Evolutionary conservation across 1,284 basidiomycete species (phyloP), one percentile per base, ranked within the genome.

Genomic region (Pisolithus thermaeus): DNA sequence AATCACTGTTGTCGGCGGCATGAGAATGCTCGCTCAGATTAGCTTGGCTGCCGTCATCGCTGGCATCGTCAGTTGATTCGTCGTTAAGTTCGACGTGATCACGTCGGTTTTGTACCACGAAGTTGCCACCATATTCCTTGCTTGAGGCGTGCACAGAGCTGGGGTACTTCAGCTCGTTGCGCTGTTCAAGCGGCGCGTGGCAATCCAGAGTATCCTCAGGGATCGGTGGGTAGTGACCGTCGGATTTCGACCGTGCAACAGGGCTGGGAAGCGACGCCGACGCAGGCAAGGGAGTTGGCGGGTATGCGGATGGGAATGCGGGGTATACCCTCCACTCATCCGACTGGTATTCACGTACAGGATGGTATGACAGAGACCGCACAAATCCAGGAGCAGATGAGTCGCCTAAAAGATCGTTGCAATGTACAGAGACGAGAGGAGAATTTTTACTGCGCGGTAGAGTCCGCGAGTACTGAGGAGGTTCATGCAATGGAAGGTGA

Each of bases 161-260:
- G 74, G 79, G 76, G 75, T 77, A 75, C 66, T 67, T 63, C 45
- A 73, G 75, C 75, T 79, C 76, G 76, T 73, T 78, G 67, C 71
- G 76, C 63, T 70, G 76, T 78, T 73, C 75, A 82, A 84, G 81
- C 83, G 76, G 81, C 78, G 64, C 64, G 52, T 60, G 64, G 78
- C 76, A 78, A 77, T 68, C 81, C 83, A 77, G 60, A 6, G 63
- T 11, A 46, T 56, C 36, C 46, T 46, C 44, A 7, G 59, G 50
- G 38, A 54, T 20, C 52, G 58, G 56, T 54, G 56, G 52, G 37
- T 52, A 54, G 52, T 52, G 47, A 53, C 46, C 44, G 28, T 58
- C 41, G 27, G 51, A 51, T 32, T 46, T 49, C 25, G 47, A 25
- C 22, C 52, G 32, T 14, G 45, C 46, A 27, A 45, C 52, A 25